Evolutionary conservation across 2,329 filamentous ascomycete genomes (phyloP).

Genomic region (Aciculosporium take): DNA sequence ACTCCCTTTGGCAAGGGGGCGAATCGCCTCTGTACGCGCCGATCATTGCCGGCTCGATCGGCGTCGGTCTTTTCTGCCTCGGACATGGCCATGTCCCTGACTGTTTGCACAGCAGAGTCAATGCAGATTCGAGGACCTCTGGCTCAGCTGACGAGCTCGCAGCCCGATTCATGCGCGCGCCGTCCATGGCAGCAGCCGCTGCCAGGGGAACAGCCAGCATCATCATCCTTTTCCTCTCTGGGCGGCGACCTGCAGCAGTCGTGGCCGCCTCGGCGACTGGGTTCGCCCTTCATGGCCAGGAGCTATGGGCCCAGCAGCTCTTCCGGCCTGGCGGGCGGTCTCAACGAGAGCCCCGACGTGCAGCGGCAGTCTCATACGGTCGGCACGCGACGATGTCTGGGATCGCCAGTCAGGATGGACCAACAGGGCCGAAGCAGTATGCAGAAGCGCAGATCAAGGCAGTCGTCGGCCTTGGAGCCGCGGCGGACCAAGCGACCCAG

Average conservation of each 20-base stretch:
- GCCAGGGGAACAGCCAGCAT: slow-evolving; percentile 5
- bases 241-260: slow-evolving; percentile 10
- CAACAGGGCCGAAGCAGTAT: slow-evolving; percentile 34
- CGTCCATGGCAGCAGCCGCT: not conserved
- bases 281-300: slow-evolving; percentile 40
- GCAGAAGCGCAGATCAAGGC: slow-evolving; percentile 40
- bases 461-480: slow-evolving; percentile 28
- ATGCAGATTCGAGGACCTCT: slow-evolving; percentile 51
- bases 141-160: slow-evolving; percentile 41
- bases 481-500: slow-evolving; percentile 38
- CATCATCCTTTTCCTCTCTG: slow-evolving; percentile 7
- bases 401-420: slow-evolving; percentile 38
- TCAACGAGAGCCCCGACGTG: slow-evolving; percentile 17
- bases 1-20: slow-evolving; percentile 40
- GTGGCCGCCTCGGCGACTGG: slow-evolving; percentile 23
- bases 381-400: slow-evolving; percentile 34
- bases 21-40: slow-evolving; percentile 34
- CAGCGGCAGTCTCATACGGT: slow-evolving; percentile 34
- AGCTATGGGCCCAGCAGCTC: slow-evolving; percentile 51
- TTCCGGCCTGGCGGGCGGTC: slow-evolving; percentile 27
- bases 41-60: slow-evolving; percentile 31
- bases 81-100: slow-evolving; percentile 49
- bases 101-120: slow-evolving; percentile 46
- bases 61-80: slow-evolving; percentile 40
- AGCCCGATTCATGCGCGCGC: slow-evolving; percentile 5